These are phyloP conservation scores for Hypomontagnella monticulosa DNA, from an alignment of 495 filamentous ascomycete genomes.

Conservation along the genomic window DNA sequence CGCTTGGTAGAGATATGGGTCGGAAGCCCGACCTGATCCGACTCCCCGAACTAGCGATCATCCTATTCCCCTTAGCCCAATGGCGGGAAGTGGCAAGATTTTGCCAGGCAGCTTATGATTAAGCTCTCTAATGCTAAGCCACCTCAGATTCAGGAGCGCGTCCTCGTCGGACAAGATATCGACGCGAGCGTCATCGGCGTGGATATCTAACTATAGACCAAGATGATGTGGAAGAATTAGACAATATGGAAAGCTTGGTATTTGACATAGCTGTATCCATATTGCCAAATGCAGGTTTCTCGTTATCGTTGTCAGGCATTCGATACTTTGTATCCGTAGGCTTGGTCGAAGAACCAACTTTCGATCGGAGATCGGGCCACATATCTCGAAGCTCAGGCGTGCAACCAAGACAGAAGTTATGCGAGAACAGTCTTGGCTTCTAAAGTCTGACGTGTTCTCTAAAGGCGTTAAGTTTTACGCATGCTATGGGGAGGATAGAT, in stretches of 20 bases:
- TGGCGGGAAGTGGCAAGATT: no score
- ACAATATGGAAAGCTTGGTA: no score
- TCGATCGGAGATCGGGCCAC: background rate
- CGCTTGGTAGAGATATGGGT: background rate
- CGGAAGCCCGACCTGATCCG: background rate
- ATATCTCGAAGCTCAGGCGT: background rate
- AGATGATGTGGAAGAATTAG: no score
- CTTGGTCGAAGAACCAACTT: background rate
- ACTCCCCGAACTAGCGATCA: background rate
- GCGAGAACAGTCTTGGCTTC: background rate
- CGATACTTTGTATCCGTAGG: background rate
- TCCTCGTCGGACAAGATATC: no score
- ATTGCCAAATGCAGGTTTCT: background rate
- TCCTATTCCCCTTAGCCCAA: no score
- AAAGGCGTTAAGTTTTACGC: background rate
- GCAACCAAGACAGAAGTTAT: background rate
- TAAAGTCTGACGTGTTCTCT: background rate
- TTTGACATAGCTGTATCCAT: no score
- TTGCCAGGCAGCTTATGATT: no score
- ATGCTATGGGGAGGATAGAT: background rate
- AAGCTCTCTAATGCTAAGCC: no score
- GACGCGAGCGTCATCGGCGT: no score
- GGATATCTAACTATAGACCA: no score
- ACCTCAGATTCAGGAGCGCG: no score
- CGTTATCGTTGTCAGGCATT: background rate